A percentile compares a stretch with the other conserved stretches of the same genome.
Evolutionary conservation across 2,329 filamentous ascomycete genomes (phyloP).

Genomic region (Talaromyces sp.): DNA sequence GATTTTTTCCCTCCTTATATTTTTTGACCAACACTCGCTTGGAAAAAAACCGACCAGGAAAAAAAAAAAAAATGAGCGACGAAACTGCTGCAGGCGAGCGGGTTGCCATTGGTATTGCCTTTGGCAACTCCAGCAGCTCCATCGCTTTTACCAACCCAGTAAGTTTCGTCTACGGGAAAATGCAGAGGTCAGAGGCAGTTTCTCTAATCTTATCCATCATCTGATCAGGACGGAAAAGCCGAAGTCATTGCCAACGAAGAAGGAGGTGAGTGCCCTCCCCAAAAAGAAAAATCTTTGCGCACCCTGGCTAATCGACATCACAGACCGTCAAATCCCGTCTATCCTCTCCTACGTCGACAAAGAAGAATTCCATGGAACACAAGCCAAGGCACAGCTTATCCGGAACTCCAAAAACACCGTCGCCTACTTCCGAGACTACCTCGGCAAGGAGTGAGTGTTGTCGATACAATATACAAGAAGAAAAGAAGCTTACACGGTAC

Average conservation of each 20-base stretch:
- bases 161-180: conserved; percentile 19
- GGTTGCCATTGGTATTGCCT: conserved; percentile 86
- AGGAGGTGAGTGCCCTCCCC: conserved; percentile 74
- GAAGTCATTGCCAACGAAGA: conserved; percentile 99
- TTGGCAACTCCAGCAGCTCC: conserved; percentile 97
- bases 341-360: conserved; percentile 91
- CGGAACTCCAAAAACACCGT: conserved; percentile 91
- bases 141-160: conserved; percentile 77
- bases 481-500: conserved; percentile 11
- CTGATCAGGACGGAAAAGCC: conserved; percentile 72
- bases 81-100: conserved; percentile 51
- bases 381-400: conserved; percentile 90
- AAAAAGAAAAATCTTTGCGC: background rate
- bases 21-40: too few species aligned
- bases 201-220: background rate
- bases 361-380: conserved; percentile 92
- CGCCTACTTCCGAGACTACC: conserved; percentile 91
- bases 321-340: conserved; percentile 94
- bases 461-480: background rate
- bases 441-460: conserved; percentile 73
- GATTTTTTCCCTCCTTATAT: background rate
- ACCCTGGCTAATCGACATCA: conserved; percentile 4
- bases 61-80: conserved; percentile 42
- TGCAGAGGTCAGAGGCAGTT: background rate
- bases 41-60: too few species aligned